Base-by-base conservation (phyloP, 164 flowering plant genomes). In the Tinospora cordifolia region DNA sequence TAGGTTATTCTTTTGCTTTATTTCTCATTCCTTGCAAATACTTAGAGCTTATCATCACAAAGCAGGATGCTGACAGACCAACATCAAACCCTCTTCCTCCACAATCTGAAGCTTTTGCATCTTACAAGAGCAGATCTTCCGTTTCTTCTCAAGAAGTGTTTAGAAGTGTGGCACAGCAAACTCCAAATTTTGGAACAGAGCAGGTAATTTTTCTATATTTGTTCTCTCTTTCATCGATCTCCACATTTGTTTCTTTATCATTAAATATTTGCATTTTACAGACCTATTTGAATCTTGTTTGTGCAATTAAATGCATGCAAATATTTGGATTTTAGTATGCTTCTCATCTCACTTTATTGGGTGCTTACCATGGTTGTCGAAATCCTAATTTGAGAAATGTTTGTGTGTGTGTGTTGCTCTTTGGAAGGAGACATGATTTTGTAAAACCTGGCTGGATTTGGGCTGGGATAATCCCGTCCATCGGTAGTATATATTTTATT, bases 61-160 rank as follows among this genome's bases (percentile, higher is more conserved):
- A 57, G 22, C 84, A 94, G 98, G 90, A 81, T 85, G 78, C 73
- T 39, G 82, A 84, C 57, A 84, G 96, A 78, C 99, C 99, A 14
- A 92, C 88, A 67, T 90, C 97, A 63, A 89, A 94, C 75, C 99
- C 99, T 71, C 92, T 94, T 79, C 93, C 97, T 79, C 99, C 98
- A 58, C 89, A 89, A 68, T 89, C 95, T 66, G 91, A 88, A 77
- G 95, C 82, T 38, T 89, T 77, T 84, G 75, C 82, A 66, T 86
- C 85, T 58, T 78, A 79, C 78, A 83, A 73, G 69, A 79, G 76
- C 75, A 76, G 82, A 49, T 69, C 84, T 13, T 24, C 66, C 14
- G 49, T 67, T 49, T 84, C 93, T 67, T 79, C 84, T 5, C 84
- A 86, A 54, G 78, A 84, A 34, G 73, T 83, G 49, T 72, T 87